phyloP scores from a whole-genome alignment of 306 rosid species.

The Pachyrhizus erosus region DNA sequence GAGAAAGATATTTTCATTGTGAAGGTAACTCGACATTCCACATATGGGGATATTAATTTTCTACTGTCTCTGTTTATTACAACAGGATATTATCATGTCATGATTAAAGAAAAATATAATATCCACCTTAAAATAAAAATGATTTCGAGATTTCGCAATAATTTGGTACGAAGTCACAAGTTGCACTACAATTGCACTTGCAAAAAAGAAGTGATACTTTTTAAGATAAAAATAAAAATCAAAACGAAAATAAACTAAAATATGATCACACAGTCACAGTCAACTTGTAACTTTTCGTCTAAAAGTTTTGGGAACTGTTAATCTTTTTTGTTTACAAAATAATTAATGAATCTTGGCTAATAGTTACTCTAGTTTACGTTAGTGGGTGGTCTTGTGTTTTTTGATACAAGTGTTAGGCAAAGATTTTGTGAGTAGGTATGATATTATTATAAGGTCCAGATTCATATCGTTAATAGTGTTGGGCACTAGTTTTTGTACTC shows the following conservation, averaged over 20 bases:
- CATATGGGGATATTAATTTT: no score
- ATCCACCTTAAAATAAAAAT: background rate
- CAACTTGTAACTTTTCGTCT: background rate
- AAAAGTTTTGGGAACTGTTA: background rate
- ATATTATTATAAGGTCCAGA: slow-evolving; percentile 11
- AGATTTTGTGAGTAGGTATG: slow-evolving; percentile 14
- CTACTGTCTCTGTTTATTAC: background rate
- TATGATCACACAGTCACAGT: background rate
- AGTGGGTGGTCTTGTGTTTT: slow-evolving; percentile 37
- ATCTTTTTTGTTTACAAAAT: background rate
- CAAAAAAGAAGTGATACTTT: background rate
- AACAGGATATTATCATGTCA: background rate
- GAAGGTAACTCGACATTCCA: background rate
- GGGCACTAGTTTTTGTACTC: background rate
- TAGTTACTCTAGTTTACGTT: slow-evolving; percentile 12
- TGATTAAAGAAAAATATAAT: no score
- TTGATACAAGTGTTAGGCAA: slow-evolving; percentile 39
- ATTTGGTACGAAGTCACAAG: background rate
- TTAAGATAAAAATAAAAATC: background rate
- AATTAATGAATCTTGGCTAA: background rate
- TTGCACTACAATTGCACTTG: background rate
- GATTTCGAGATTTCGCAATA: background rate
- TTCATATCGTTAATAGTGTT: background rate
- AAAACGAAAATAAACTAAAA: background rate
- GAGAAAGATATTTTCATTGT: background rate